These are phyloP conservation scores for Phytophthora rubi DNA, from an alignment of 352 stramenopile species.

Conservation along the genomic window DNA sequence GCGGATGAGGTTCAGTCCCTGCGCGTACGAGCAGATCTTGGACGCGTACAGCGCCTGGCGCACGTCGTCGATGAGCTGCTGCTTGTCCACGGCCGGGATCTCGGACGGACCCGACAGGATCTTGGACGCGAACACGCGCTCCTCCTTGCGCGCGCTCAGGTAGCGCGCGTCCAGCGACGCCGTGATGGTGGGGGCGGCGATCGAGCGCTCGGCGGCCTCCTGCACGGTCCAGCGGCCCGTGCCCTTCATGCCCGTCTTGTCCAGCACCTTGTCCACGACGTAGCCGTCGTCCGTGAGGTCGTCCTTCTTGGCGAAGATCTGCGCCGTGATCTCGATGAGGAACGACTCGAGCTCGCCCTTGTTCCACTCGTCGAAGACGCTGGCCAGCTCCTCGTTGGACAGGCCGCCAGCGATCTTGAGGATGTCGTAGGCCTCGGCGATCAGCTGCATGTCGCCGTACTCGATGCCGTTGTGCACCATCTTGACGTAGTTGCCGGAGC, in stretches of 20 bases:
- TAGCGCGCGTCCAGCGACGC: constrained; percentile 97
- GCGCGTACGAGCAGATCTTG: constrained; percentile 99
- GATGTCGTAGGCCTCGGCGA: constrained; percentile 98
- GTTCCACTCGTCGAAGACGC: constrained; percentile 98
- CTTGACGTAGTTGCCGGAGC: constrained; percentile 99
- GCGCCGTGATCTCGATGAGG: constrained; percentile 99
- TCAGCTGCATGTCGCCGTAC: constrained; percentile 99
- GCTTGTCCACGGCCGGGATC: constrained; percentile 92
- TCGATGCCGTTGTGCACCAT: constrained; percentile 99
- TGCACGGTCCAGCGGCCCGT: constrained; percentile 97
- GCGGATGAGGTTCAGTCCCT: constrained; percentile 96
- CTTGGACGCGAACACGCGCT: constrained; percentile 93
- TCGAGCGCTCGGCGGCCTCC: constrained; percentile 95
- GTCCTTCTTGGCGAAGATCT: constrained; percentile 98
- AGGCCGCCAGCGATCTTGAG: constrained; percentile 94
- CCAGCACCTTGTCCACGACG: constrained; percentile 96
- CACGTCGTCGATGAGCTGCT: constrained; percentile 97
- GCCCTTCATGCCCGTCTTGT: constrained; percentile 99
- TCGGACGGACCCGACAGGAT: constrained; percentile 94
- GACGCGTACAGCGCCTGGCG: constrained; percentile 96
- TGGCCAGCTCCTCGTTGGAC: constrained; percentile 91
- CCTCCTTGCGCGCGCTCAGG: constrained; percentile 96
- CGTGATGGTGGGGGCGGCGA: constrained; percentile 97
- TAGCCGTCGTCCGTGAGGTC: constrained; percentile 90
- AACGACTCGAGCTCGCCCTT: constrained; percentile 96